Percentiles rank a stretch among this genome's conserved stretches.
phyloP scores from a whole-genome alignment of 1,139 yeast genomes.

The Geotrichum restrictum region DNA sequence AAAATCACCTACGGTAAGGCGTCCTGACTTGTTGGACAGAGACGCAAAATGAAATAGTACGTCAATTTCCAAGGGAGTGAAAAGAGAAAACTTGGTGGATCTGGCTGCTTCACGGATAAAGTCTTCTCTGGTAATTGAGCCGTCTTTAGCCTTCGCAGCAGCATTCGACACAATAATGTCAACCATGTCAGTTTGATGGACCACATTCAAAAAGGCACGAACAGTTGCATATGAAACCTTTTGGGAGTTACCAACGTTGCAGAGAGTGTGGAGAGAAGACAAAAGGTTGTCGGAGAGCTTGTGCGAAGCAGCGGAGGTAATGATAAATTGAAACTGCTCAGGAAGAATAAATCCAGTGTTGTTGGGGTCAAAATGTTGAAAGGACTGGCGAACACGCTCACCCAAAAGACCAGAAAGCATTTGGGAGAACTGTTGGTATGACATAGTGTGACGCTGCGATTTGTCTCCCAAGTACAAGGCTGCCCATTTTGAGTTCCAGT shows the following conservation, averaged over 20 bases:
- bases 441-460: slow-evolving; percentile 40
- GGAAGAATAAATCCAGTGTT: slow-evolving; percentile 43
- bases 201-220: slow-evolving; percentile 44
- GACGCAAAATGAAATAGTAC: slow-evolving; percentile 45
- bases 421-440: slow-evolving; percentile 45
- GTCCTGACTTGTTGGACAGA: slow-evolving; percentile 37
- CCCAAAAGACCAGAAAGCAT: slow-evolving; percentile 46
- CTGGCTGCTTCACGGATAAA: slow-evolving; percentile 43
- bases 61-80: slow-evolving; percentile 47
- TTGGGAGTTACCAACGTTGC: slow-evolving; percentile 35
- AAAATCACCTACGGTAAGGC: slow-evolving; percentile 41
- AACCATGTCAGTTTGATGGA: slow-evolving; percentile 44
- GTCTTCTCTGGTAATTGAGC: slow-evolving; percentile 40
- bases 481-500: slow-evolving; percentile 46
- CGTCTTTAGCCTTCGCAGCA: slow-evolving; percentile 36
- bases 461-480: slow-evolving; percentile 42
- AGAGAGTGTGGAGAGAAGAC: slow-evolving; percentile 40
- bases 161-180: slow-evolving; percentile 41
- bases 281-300: slow-evolving; percentile 43
- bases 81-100: slow-evolving; percentile 41
- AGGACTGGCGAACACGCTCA: slow-evolving; percentile 47
- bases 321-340: slow-evolving; percentile 42
- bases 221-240: slow-evolving; percentile 44
- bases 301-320: slow-evolving; percentile 41
- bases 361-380: slow-evolving; percentile 39